These are phyloP conservation scores for Xylariaceae sp. DNA, from an alignment of 2,329 filamentous ascomycete species.

Conservation along the genomic window DNA sequence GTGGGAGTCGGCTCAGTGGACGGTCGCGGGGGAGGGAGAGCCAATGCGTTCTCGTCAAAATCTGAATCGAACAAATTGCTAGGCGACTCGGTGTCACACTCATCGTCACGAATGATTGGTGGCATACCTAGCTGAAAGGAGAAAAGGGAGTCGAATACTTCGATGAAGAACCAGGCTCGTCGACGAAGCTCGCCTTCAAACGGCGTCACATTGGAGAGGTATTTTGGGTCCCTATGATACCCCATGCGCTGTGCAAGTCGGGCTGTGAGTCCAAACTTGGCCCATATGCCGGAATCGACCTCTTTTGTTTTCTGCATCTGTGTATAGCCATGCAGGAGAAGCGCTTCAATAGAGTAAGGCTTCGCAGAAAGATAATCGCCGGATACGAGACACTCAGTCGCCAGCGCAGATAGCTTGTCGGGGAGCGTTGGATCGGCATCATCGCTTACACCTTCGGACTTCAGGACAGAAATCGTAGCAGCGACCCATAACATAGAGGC, in stretches of 20 bases:
- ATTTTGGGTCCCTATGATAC: constrained; percentile 52
- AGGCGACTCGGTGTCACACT: constrained; percentile 50
- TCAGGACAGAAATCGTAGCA: constrained; percentile 39
- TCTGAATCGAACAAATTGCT: constrained; percentile 53
- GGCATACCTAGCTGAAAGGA: constrained; percentile 58
- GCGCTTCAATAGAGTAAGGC: constrained; percentile 51
- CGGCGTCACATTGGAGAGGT: constrained; percentile 46
- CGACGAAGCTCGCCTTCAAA: constrained; percentile 57
- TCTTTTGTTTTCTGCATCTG: constrained; percentile 47
- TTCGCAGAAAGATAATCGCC: constrained; percentile 51
- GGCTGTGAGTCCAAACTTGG: constrained; percentile 49
- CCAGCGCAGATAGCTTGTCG: constrained; percentile 40
- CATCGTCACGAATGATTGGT: constrained; percentile 50
- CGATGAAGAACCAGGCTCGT: constrained; percentile 51
- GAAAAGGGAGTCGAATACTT: constrained; percentile 51
- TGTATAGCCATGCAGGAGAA: constrained; percentile 49
- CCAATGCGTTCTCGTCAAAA: constrained; percentile 50
- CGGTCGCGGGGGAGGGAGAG: constrained; percentile 47
- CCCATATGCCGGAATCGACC: constrained; percentile 50
- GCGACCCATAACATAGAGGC: constrained; percentile 51
- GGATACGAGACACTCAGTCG: constrained; percentile 51
- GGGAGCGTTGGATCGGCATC: constrained; percentile 32
- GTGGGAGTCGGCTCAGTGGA: constrained; percentile 47
- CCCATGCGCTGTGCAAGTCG: constrained; percentile 55
- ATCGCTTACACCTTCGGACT: constrained; percentile 32